Base-by-base conservation (phyloP, 2,329 filamentous ascomycete species). In the Clonostachys rhizophaga region DNA sequence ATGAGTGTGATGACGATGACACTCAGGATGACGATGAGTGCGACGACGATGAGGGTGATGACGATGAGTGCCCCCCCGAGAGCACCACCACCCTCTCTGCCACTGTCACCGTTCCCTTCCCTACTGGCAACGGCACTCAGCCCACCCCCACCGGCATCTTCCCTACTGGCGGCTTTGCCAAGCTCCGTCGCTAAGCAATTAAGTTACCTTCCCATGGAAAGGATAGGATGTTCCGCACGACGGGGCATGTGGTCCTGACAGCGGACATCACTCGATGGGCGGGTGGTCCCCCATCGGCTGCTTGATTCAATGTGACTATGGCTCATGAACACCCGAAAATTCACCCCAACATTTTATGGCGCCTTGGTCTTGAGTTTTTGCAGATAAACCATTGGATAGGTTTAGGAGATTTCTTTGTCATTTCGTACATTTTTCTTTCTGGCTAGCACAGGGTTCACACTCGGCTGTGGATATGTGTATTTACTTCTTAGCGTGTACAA, bases 81-180 rank as follows among this genome's bases (percentile, higher is more conserved):
- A 52, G 51, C 49, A 58, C 57, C 53, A 56, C 60, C 45, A 60
- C 60, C 49, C 49, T 56, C 36, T 53, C 59, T 53, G 53, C 57
- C 36, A 63, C 61, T 66, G 17, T 39, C 50, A 67, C 66, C 46
- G 62, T 67, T 50, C 71, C 71, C 53, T 71, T 64, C 64, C 71
- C 71, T 44, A 61, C 58, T 45, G 59, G 59, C 54, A 68, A 69
- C 63, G 61, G 61, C 49, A 67, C 68, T 44, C 50, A 50, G 48
- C 52, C 64, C 42, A 51, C 58, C 35, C 58, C 64, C 36, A 50
- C 51, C 39, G 9, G 24, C 7, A 24, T 30, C 24, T 30, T 30
- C 24, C 64, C 68, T 49, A 64, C 67, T 46, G 68, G 66, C 52
- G 68, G 66, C 52, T 63, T 62, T 53, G 58, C 58, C 48, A 58